Evolutionary conservation across 768 basidiomycete genomes (phyloP), one percentile per base, ranked within the genome.

Genomic region (Mycena vulgaris): DNA sequence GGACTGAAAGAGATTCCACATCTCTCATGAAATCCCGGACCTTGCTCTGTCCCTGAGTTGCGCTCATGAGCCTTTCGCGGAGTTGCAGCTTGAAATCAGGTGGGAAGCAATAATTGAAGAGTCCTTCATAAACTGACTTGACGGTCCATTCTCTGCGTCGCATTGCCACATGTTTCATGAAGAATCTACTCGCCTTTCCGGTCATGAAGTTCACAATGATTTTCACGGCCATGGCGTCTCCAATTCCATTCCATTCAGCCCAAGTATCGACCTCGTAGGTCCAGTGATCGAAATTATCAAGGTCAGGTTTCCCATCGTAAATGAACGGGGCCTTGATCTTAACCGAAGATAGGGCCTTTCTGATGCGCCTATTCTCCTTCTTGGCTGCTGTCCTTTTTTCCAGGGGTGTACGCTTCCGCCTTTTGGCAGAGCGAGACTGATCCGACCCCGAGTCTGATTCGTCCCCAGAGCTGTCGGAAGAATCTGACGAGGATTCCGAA

Each of bases 111-210:
- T 61, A 47, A 16, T 60, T 25, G 27, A 67, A 67, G 13, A 67
- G 27, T 5, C 33, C 66, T 13, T 60, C 47, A 27, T 67, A 67
- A 2, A 67, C 28, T 23, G 3, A n/a, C 28, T 40, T 51, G 16
- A 67, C 27, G 1, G 30, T 57, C 75, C 76, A 77, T 0, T 51
- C 17, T 16, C 31, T 47, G 0, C 68, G 72, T 1, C 68, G 39
- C 0, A 51, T 8, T 0, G 74, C 56, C 9, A 80, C 72, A 23
- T 73, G 51, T 11, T 66, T 75, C 42, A 75, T 74, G 60, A 69
- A 79, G 58, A 74, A 79, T 10, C 63, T 35, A 68, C 75, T 74
- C 1, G 78, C 75, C 11, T 69, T 55, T 3, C 72, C 76, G 2
- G 27, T 58, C 31, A 78, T 27, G 55, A 74, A 78, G 23, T 72